Evolutionary conservation across 2,329 filamentous ascomycete genomes (phyloP).

Genomic region (Furcasterigmium furcatum): DNA sequence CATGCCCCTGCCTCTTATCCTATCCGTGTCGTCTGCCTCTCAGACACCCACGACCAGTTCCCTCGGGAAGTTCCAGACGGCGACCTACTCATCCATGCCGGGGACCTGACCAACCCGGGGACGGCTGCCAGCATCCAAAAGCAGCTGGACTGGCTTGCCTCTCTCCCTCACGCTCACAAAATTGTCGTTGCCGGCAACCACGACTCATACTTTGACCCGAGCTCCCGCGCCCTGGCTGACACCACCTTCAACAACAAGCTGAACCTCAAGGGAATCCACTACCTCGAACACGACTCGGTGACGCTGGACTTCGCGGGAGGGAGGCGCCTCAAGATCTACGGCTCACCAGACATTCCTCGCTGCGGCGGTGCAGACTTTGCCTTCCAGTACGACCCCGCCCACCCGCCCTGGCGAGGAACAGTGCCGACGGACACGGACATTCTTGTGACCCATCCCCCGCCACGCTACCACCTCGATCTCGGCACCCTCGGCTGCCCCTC

Average conservation of each 20-base stretch:
- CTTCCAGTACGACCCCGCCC: conserved; percentile 68
- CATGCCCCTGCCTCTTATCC: conserved; percentile 49
- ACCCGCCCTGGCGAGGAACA: conserved; percentile 69
- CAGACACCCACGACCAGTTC: conserved; percentile 76
- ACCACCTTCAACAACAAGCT: conserved; percentile 47
- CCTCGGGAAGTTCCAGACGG: conserved; percentile 64
- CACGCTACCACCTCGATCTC: conserved; percentile 60
- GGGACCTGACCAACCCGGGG: conserved; percentile 76
- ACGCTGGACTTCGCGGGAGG: conserved; percentile 59
- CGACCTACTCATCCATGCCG: conserved; percentile 86
- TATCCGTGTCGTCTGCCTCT: conserved; percentile 81
- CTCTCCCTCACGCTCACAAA: conserved; percentile 74
- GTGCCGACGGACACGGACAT: conserved; percentile 73
- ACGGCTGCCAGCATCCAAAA: conserved; percentile 70
- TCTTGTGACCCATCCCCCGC: conserved; percentile 75
- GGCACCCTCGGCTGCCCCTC: conserved; percentile 64
- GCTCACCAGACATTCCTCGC: conserved; percentile 74
- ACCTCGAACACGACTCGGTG: conserved; percentile 68
- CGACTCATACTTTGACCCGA: conserved; percentile 77
- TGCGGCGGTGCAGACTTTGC: conserved; percentile 71
- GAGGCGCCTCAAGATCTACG: conserved; percentile 69
- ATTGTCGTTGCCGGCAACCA: conserved; percentile 86
- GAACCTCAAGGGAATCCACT: conserved; percentile 66
- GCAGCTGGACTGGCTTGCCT: conserved; percentile 80
- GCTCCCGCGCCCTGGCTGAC: conserved; percentile 56